Conservation (phyloP, 768 basidiomycete genomes). For the Cyclocybe aegerita region DNA sequence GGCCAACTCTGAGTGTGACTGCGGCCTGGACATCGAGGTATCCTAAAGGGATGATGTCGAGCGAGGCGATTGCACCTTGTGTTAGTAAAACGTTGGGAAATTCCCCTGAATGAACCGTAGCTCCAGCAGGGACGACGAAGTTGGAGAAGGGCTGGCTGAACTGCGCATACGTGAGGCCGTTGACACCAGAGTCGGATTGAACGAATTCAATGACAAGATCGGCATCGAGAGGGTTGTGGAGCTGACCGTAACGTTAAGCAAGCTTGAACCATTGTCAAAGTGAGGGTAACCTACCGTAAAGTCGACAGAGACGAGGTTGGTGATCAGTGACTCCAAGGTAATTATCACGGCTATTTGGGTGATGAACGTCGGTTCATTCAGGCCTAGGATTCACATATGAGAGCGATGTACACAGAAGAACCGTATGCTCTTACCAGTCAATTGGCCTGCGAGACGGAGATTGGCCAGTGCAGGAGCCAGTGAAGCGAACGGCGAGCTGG, state of each 20-base stretch:
- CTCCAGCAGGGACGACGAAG: conserved; percentile 56
- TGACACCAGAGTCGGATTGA: conserved; percentile 53
- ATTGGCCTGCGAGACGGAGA: conserved; percentile 46
- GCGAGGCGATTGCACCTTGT: conserved; percentile 54
- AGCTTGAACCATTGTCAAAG: conserved; percentile 2
- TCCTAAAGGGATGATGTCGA: conserved; percentile 56
- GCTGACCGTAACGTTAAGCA: conserved; percentile 20
- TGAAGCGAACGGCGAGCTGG: conserved; percentile 63
- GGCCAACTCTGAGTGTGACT: conserved; percentile 45
- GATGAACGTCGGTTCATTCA: conserved; percentile 57
- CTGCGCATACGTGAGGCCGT: conserved; percentile 54
- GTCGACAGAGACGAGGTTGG: conserved; percentile 51
- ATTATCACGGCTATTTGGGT: conserved; percentile 56
- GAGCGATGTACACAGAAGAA: not conserved
- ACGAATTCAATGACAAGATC: conserved; percentile 57
- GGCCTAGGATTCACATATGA: conserved; percentile 24
- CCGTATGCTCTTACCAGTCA: conserved; percentile 38
- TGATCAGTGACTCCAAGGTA: conserved; percentile 45
- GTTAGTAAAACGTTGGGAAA: conserved; percentile 58
- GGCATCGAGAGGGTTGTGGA: conserved; percentile 57
- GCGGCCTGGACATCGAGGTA: conserved; percentile 53
- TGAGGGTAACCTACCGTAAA: conserved; percentile 48
- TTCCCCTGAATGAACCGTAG: conserved; percentile 60
- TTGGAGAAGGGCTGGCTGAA: conserved; percentile 54
- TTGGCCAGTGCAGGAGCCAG: conserved; percentile 55